These are phyloP conservation scores for Biscogniauxia marginata DNA, from an alignment of 2,329 filamentous ascomycete genomes.

Conservation along the genomic window DNA sequence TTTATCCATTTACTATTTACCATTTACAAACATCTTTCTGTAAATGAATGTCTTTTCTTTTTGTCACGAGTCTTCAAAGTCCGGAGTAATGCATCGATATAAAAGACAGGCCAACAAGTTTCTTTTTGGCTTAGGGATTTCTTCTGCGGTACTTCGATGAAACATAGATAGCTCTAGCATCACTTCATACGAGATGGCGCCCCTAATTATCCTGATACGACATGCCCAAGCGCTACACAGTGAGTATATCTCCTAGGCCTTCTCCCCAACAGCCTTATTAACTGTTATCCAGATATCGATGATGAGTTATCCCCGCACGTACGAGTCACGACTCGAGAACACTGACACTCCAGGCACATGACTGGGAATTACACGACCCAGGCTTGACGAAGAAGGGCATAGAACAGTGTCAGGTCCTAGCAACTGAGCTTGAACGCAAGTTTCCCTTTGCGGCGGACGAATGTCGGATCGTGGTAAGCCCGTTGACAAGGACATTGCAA, in stretches of 20 bases:
- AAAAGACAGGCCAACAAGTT: background rate
- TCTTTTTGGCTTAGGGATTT: background rate
- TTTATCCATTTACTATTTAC: background rate
- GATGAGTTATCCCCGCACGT: conserved; percentile 26
- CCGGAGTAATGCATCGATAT: background rate
- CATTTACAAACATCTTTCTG: background rate
- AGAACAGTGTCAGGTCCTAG: conserved; percentile 28
- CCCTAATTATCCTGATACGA: conserved; percentile 40
- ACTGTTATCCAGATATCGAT: conserved; percentile 24
- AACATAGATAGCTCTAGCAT: too few species aligned
- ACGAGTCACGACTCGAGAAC: background rate
- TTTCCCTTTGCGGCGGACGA: conserved; percentile 23
- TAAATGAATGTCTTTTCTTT: background rate
- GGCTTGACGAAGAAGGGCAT: conserved; percentile 29
- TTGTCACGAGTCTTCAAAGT: background rate
- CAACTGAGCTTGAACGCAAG: conserved; percentile 20
- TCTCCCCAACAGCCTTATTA: conserved; percentile 8
- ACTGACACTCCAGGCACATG: conserved; percentile 28
- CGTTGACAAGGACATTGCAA: conserved; percentile 30
- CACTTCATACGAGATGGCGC: conserved; percentile 32
- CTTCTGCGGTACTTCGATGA: background rate
- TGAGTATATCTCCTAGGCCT: conserved; percentile 21
- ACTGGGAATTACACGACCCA: conserved; percentile 32
- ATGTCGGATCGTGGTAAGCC: conserved; percentile 33
- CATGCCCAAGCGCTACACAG: conserved; percentile 43